These are phyloP conservation scores for Cicer judaicum DNA, from an alignment of 306 rosid species.

Conservation along the genomic window DNA sequence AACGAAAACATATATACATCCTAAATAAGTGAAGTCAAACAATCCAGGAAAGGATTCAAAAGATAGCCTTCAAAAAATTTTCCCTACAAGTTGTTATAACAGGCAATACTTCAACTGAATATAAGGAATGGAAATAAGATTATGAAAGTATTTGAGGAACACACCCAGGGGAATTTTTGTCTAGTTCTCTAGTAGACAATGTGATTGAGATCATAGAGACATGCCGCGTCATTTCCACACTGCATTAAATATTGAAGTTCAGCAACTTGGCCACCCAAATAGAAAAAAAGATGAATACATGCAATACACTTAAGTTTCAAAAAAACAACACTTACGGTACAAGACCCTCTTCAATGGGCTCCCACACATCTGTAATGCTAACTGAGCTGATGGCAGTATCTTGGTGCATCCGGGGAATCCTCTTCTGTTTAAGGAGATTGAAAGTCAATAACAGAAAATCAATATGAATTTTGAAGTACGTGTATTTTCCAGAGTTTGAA, in stretches of 20 bases:
- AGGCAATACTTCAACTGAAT: background rate
- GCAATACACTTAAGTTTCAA: slow-evolving; percentile 26
- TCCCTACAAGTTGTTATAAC: slow-evolving; percentile 9
- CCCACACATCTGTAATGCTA: slow-evolving; percentile 96
- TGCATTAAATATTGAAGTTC: slow-evolving; percentile 51
- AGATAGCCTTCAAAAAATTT: slow-evolving; percentile 2
- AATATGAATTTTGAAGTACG: slow-evolving; percentile 4
- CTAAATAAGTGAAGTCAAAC: slow-evolving; percentile 29
- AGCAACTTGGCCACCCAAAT: slow-evolving; percentile 28
- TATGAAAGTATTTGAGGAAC: slow-evolving; percentile 30
- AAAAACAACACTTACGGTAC: slow-evolving; percentile 71
- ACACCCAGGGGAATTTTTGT: slow-evolving; percentile 86
- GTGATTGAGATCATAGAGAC: slow-evolving; percentile 95
- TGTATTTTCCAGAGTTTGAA: background rate
- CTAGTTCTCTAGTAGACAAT: slow-evolving; percentile 72
- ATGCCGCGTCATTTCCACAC: slow-evolving; percentile 99
- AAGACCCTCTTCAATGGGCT: slow-evolving; percentile 99
- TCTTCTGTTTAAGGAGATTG: slow-evolving; percentile 63
- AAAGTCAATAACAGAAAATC: slow-evolving; percentile 29
- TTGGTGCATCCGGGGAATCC: slow-evolving; percentile 75
- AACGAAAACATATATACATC: slow-evolving; percentile 29
- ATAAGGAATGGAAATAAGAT: slow-evolving; percentile 24
- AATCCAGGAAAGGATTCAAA: background rate
- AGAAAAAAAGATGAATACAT: slow-evolving; percentile 22
- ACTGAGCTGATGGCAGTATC: slow-evolving; percentile 89